Evolutionary conservation across 2,329 filamentous ascomycete genomes (phyloP), one percentile per base, ranked within the genome.

Genomic region (Arthroderma uncinatum): DNA sequence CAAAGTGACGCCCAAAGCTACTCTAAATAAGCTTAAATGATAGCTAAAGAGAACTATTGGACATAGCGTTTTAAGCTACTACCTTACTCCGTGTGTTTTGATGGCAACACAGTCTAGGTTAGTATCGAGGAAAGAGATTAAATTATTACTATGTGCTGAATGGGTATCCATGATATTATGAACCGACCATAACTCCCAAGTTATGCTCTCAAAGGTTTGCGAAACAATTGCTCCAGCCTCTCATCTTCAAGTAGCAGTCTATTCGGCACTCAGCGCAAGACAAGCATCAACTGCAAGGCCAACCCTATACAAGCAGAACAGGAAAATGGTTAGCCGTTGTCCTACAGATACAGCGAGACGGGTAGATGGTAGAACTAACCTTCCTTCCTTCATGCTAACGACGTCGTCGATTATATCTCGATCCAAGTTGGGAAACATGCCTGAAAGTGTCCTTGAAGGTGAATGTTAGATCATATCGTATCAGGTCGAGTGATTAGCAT

Each of bases 381-480:
- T 83, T 68, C 93, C 94, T 72, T 96, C 86, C 74, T 98, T 96
- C 75, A 94, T 83, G 70, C 92, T 84, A 25, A 98, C 93, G 40
- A 98, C 93, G 74, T 98, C 93, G 66, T 91, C 91, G 68, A 98
- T 97, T 37, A 98, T 81, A 53, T 98, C 94, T 66, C 84, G 83
- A 70, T 98, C 93, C 54, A 98, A 76, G 67, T 94, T 90, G 0
- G 93, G 93, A 70, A 98, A 98, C 93, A 98, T 98, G 64, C 89
- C 87, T 52, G 89, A 85, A 58, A 98, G 75, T 36, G 93, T 97
- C 73, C 75, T 77, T 16, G 34, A 37, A 42, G 28, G 55, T 16
- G n/a, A 39, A 16, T 47, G 23, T 53, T 42, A 48, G 53, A 8
- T 12, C 9, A 25, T 25, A 36, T 36, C 23, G 40, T 9, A 3